Conservation (phyloP, 768 basidiomycete species). For the Gloeopeniophorella convolvens region DNA sequence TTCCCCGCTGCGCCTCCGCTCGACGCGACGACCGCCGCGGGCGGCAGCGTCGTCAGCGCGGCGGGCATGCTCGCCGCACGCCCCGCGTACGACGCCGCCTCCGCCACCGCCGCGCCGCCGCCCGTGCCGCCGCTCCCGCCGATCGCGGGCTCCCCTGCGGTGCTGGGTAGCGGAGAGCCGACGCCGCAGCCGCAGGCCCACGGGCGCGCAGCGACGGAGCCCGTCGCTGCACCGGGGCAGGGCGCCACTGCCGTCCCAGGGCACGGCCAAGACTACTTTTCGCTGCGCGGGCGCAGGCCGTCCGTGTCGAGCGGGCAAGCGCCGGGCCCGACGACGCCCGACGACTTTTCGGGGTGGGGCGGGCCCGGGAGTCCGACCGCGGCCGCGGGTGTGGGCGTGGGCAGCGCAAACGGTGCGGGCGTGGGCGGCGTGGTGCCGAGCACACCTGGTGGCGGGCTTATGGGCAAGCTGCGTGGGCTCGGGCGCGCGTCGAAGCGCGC, state of each 20-base stretch:
- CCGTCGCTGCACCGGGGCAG: neutral
- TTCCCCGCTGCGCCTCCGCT: conserved; percentile 2
- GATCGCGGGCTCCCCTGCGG: neutral
- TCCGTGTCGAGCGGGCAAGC: conserved; percentile 37
- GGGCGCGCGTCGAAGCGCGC: conserved; percentile 48
- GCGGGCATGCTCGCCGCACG: conserved; percentile 58
- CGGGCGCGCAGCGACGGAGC: conserved; percentile 5
- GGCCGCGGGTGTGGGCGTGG: neutral
- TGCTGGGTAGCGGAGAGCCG: neutral
- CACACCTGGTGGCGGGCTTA: conserved; percentile 47
- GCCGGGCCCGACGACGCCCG: conserved; percentile 29
- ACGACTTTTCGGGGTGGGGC: conserved; percentile 42
- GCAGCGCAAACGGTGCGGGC: neutral
- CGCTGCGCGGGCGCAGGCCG: conserved; percentile 38
- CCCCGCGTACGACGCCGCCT: conserved; percentile 42
- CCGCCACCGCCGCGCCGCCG: too few relatives aligned
- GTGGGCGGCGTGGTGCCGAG: neutral
- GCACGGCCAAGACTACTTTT: conserved; percentile 47
- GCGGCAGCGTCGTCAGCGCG: conserved; percentile 50
- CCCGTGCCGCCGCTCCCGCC: conserved; percentile 21
- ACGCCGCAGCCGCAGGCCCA: neutral
- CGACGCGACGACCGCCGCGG: conserved; percentile 12
- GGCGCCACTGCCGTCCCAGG: neutral
- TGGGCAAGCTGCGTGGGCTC: conserved; percentile 74
- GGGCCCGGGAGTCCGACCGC: conserved; percentile 20